Conservation (phyloP, 2,329 filamentous ascomycete genomes). For the Epichloe sp. region DNA sequence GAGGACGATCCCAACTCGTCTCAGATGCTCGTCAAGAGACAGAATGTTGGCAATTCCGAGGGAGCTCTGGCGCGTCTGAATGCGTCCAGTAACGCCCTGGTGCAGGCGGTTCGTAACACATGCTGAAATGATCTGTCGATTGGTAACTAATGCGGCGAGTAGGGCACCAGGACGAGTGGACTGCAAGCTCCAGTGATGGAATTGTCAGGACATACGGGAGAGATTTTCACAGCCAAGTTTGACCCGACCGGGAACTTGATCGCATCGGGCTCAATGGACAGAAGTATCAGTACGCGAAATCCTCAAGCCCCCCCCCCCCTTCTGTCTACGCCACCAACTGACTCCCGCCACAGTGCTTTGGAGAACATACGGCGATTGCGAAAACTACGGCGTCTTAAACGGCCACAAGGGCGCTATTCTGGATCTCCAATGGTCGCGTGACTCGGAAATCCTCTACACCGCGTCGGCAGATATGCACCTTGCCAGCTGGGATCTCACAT, state of each 20-base stretch:
- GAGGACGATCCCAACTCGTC: conserved; percentile 66
- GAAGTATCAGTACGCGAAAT: conserved; percentile 58
- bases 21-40: conserved; percentile 79
- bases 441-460: conserved; percentile 81
- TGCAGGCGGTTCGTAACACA: conserved; percentile 33
- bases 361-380: conserved; percentile 83
- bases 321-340: background rate
- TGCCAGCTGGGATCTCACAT: conserved; percentile 89
- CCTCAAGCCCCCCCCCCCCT: too few species aligned
- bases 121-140: background rate
- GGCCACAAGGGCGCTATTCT: conserved; percentile 87
- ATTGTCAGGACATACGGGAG: conserved; percentile 66
- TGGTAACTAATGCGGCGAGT: conserved; percentile 6
- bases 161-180: conserved; percentile 69
- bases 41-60: conserved; percentile 47
- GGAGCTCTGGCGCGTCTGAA: conserved; percentile 38
- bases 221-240: conserved; percentile 85
- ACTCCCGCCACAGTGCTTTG: conserved; percentile 56
- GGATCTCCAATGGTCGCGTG: conserved; percentile 92
- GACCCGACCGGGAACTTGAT: conserved; percentile 79
- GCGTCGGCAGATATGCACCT: conserved; percentile 89
- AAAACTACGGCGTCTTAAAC: conserved; percentile 81
- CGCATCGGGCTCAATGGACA: conserved; percentile 91
- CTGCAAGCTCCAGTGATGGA: conserved; percentile 92
- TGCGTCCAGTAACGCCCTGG: conserved; percentile 33